These are phyloP conservation scores for Bipolaris gigantea DNA, from an alignment of 2,329 filamentous ascomycete species.

Conservation along the genomic window DNA sequence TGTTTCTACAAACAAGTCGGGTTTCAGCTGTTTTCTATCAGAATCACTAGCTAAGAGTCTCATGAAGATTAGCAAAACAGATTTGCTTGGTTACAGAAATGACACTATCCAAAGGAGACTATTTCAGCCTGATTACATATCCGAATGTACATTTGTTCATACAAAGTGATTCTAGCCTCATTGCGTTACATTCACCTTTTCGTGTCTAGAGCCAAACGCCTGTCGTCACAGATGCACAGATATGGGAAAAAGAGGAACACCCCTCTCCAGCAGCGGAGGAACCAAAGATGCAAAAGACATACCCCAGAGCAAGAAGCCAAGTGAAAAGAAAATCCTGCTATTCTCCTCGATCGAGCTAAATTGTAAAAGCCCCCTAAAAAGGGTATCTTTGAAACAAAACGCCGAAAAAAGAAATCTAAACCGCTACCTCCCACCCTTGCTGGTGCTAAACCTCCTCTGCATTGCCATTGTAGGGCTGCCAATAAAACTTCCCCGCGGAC, in stretches of 20 bases:
- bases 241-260: background rate
- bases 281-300: background rate
- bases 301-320: background rate
- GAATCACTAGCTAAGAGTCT: too few species aligned
- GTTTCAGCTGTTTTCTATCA: too few species aligned
- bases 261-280: background rate
- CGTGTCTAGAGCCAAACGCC: background rate
- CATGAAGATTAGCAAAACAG: too few species aligned
- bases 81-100: too few species aligned
- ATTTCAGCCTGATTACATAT: too few species aligned
- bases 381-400: background rate
- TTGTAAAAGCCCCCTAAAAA: background rate
- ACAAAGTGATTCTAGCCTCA: background rate
- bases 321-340: background rate
- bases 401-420: background rate
- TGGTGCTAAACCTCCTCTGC: slow-evolving; percentile 11
- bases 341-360: background rate
- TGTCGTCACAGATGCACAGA: background rate
- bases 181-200: background rate
- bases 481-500: slow-evolving; percentile 27
- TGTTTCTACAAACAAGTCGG: too few species aligned
- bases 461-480: slow-evolving; percentile 21
- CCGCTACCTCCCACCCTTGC: slow-evolving; percentile 13
- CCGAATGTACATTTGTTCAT: background rate
- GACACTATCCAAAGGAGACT: too few species aligned